Evolutionary conservation across 2,329 filamentous ascomycete species (phyloP), one percentile per base, ranked within the genome.

Genomic region (Leptoxyphium fumago): DNA sequence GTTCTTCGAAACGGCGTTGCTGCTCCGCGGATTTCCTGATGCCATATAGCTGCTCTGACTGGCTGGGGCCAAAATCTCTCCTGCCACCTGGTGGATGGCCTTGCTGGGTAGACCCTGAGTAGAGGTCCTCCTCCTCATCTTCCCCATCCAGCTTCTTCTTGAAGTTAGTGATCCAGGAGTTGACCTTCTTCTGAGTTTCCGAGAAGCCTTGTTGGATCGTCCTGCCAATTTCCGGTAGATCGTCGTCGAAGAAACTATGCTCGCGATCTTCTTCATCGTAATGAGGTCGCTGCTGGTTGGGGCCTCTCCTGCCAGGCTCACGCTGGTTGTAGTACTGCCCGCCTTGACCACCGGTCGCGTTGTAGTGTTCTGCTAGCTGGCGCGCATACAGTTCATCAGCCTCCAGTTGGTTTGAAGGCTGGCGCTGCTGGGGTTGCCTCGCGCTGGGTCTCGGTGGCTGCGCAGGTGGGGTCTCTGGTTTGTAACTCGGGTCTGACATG

Each of bases 81-180:
- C 58, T 57, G 15, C 55, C 49, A 6, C 21, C 14, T 13, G 21
- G 11, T 15, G 57, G 53, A 29, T 49, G n/a, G 42, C 50, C 15
- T 52, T 51, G 43, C 45, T 53, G 53, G 38, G 50, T 48, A 2
- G 57, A 54, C 29, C 54, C 52, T 2, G 49, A 47, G 43, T 74
- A 72, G 36, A 75, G 75, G 44, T 80, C 75, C 7, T 78, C 62
- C 1, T 49, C 43, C 17, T 54, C 51, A 46, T 87, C 84, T 50
- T 91, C 85, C 41, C 91, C 89, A 56, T 96, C 88, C 29, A 98
- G 76, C 63, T 81, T 85, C 75, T 96, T 96, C 68, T 85, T 91
- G 60, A 98, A 71, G 50, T 79, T 87, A 42, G 77, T 83, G 55
- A 98, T 86, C 88, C 89, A 96, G 41, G 77, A 76, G 66, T 94